A percentile compares a stretch with the other conserved stretches of the same genome.
Evolutionary conservation across 2,329 filamentous ascomycete species (phyloP).

Genomic region (Bipolaris sorokiniana): DNA sequence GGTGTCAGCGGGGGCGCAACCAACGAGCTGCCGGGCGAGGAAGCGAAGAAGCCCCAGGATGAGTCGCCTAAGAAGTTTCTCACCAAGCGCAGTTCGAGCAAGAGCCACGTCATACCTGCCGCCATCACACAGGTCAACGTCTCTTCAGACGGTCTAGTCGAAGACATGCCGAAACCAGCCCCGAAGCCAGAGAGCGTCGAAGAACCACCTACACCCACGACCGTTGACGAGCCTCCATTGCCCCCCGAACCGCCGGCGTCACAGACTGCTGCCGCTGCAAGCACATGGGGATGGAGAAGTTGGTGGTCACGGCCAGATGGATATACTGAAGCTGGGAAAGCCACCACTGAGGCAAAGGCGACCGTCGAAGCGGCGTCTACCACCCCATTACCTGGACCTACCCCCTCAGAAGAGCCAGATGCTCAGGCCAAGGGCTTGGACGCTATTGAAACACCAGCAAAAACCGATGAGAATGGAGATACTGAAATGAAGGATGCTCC

Average conservation of each 20-base stretch:
- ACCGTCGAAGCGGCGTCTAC: conserved; percentile 47
- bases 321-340: conserved; percentile 49
- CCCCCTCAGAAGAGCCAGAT: conserved; percentile 45
- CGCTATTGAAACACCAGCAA: background rate
- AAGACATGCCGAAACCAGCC: conserved; percentile 26
- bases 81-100: conserved; percentile 54
- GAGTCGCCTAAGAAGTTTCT: conserved; percentile 47
- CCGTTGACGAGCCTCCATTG: conserved; percentile 48
- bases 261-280: conserved; percentile 17
- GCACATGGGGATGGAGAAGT: conserved; percentile 52
- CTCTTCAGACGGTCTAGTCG: conserved; percentile 46
- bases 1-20: conserved; percentile 53
- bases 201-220: conserved; percentile 15
- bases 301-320: conserved; percentile 61
- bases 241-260: conserved; percentile 50
- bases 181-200: conserved; percentile 23
- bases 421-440: conserved; percentile 35
- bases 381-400: conserved; percentile 50
- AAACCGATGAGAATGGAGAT: conserved; percentile 18
- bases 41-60: conserved; percentile 33
- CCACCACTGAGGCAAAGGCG: conserved; percentile 32
- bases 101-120: conserved; percentile 53
- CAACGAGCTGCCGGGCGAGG: conserved; percentile 46
- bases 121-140: conserved; percentile 56
- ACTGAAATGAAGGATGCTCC: conserved; percentile 29